Conservation (phyloP, 2,329 filamentous ascomycete species). For the Salinomyces thailandicus region DNA sequence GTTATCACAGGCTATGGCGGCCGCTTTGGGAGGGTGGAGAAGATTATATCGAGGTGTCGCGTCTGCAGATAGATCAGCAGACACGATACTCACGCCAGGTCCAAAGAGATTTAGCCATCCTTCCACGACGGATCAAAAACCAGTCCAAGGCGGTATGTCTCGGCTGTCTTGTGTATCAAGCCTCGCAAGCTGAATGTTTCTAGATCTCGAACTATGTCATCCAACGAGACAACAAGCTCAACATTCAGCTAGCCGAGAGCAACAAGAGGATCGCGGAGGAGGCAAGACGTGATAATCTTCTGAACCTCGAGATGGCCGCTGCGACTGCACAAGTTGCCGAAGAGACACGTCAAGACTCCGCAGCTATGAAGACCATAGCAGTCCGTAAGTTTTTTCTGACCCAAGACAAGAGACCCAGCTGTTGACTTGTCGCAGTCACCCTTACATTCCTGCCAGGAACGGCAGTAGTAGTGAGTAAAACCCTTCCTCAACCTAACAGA, state of each 20-base stretch:
- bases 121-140: slow-evolving; percentile 26
- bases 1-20: slow-evolving; percentile 22
- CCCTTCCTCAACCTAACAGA: background rate
- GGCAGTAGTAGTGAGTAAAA: slow-evolving; percentile 25
- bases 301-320: slow-evolving; percentile 26
- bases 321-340: slow-evolving; percentile 26
- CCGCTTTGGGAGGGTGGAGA: slow-evolving; percentile 24
- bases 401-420: too few species aligned
- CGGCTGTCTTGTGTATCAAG: background rate
- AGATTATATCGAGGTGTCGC: slow-evolving; percentile 25
- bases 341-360: slow-evolving; percentile 27
- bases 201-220: slow-evolving; percentile 26
- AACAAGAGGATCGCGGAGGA: slow-evolving; percentile 26
- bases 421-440: too few species aligned
- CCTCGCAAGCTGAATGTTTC: slow-evolving; percentile 1
- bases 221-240: slow-evolving; percentile 24
- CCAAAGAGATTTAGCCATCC: slow-evolving; percentile 22
- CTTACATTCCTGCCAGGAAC: slow-evolving; percentile 35
- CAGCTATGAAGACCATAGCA: slow-evolving; percentile 38
- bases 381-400: too few species aligned
- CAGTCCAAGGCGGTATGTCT: slow-evolving; percentile 22
- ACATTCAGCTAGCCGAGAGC: slow-evolving; percentile 25
- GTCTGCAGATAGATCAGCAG: slow-evolving; percentile 26
- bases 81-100: slow-evolving; percentile 24
- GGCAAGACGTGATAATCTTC: slow-evolving; percentile 23